Evolutionary conservation across 441 rosid species (phyloP), one percentile per base, ranked within the genome.

Genomic region (Jatropha podagrica): DNA sequence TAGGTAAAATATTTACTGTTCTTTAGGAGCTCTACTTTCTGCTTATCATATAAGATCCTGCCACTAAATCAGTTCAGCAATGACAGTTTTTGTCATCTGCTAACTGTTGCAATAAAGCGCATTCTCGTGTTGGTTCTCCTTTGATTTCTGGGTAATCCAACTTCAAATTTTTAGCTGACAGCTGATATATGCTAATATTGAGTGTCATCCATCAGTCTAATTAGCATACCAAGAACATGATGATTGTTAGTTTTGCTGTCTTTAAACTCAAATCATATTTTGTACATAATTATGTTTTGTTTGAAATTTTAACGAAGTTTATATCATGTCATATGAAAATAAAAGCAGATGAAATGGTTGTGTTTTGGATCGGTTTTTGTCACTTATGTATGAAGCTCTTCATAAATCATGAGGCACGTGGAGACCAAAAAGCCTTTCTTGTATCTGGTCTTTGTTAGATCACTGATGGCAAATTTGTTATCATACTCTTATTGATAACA

Each of bases 1-100:
- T 73, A 87, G 99, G 99, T 89, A 82, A 71, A 41, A 2, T 46
- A 3, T 66, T 49, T 49, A 27, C 20, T 49, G 40, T 64, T 56
- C 49, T 37, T 56, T 69, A 17, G 74, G 55, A 23, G 23, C 68
- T 52, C 55, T 69, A 54, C 15, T 73, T 70, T 74, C 26, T 66
- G 26, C 8, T 54, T 13, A 66, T 48, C 63, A 67, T 68, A 5
- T 32, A 72, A 26, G n/a, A 67, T 7, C 15, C 59, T 54, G 32
- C 8, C 2, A 42, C 56, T 75, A 15, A 42, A 17, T 59, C 64
- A 72, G 60, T 74, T 70, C 37, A 27, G 59, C 56, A 61, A n/a
- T 7, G n/a, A 62, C 61, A 5, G 15, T 10, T 55, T 69, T 14
- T n/a, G 20, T 32, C 18, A 15, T 12, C 70, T 67, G 56, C 11